A percentile compares a stretch with the other conserved stretches of the same genome.
phyloP scores from a whole-genome alignment of 345 rosid genomes.

The Arabis hirsuta region DNA sequence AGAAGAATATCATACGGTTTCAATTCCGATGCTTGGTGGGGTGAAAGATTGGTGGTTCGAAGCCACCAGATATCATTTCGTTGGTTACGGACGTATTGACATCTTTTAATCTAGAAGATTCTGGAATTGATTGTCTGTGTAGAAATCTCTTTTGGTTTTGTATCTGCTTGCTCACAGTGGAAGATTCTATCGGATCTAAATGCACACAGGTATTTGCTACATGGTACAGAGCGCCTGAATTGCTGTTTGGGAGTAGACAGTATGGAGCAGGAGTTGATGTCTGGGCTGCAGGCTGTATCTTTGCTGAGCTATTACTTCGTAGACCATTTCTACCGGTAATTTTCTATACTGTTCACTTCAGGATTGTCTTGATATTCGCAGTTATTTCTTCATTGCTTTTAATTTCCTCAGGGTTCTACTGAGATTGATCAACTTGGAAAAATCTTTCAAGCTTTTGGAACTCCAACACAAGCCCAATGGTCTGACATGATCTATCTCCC shows the following conservation, averaged over 20 bases:
- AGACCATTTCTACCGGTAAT: conserved; percentile 58
- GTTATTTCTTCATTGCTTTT: neutral
- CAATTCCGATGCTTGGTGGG: neutral
- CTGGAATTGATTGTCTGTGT: conserved; percentile 24
- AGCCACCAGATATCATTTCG: neutral
- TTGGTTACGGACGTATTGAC: neutral
- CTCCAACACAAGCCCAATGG: conserved; percentile 61
- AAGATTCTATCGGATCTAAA: conserved; percentile 4
- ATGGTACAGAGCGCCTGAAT: conserved; percentile 71
- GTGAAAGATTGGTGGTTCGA: neutral
- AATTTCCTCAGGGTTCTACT: conserved; percentile 49
- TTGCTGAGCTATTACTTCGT: conserved; percentile 63
- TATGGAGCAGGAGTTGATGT: conserved; percentile 69
- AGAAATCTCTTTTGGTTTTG: conserved; percentile 10
- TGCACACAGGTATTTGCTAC: conserved; percentile 60
- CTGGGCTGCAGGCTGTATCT: conserved; percentile 70
- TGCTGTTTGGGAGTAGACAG: conserved; percentile 59
- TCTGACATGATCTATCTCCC: conserved; percentile 63
- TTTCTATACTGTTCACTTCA: neutral
- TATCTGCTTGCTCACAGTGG: conserved; percentile 9
- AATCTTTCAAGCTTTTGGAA: conserved; percentile 64
- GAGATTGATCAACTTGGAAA: conserved; percentile 66
- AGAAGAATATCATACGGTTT: neutral
- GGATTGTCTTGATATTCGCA: neutral
- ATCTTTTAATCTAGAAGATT: neutral